Evolutionary conservation across 1,284 basidiomycete species (phyloP).

Genomic region (Boletus semigastroideus): DNA sequence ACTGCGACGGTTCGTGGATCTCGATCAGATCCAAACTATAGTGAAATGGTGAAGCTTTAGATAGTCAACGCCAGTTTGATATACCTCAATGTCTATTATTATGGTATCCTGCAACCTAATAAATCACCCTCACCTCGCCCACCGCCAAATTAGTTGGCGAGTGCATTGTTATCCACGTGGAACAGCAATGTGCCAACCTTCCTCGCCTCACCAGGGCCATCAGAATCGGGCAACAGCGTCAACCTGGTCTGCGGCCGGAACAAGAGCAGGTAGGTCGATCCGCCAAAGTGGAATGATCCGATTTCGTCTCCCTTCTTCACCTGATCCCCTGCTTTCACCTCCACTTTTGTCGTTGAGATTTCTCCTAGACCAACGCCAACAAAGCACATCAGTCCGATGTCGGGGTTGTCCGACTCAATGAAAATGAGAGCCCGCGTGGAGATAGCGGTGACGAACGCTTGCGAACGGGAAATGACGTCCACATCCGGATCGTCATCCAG

Average conservation of each 20-base stretch:
- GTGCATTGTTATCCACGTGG: constrained; percentile 15
- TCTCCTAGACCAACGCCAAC: constrained; percentile 26
- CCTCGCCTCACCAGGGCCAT: constrained; percentile 7
- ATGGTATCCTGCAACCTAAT: background rate
- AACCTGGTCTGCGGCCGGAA: constrained; percentile 35
- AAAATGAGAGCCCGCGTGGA: constrained; percentile 49
- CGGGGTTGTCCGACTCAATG: constrained; percentile 49
- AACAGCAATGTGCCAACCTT: constrained; percentile 22
- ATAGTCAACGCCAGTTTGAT: too few relatives aligned
- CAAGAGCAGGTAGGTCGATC: constrained; percentile 45
- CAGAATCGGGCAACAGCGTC: constrained; percentile 15
- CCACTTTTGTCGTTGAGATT: constrained; percentile 49
- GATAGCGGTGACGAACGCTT: constrained; percentile 28
- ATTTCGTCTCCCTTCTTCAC: constrained; percentile 48
- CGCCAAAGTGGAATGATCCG: constrained; percentile 56
- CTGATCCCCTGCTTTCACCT: constrained; percentile 32
- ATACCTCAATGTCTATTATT: background rate
- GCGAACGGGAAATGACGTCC: constrained; percentile 27
- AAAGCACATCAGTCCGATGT: constrained; percentile 41
- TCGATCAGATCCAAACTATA: too few relatives aligned
- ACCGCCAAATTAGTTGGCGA: background rate
- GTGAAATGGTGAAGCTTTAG: too few relatives aligned
- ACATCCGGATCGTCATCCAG: constrained; percentile 26
- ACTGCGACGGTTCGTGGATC: too few relatives aligned
- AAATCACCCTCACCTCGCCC: too few relatives aligned